phyloP scores from a whole-genome alignment of 805 yeast genomes.

The Suhomyces prunicola region DNA sequence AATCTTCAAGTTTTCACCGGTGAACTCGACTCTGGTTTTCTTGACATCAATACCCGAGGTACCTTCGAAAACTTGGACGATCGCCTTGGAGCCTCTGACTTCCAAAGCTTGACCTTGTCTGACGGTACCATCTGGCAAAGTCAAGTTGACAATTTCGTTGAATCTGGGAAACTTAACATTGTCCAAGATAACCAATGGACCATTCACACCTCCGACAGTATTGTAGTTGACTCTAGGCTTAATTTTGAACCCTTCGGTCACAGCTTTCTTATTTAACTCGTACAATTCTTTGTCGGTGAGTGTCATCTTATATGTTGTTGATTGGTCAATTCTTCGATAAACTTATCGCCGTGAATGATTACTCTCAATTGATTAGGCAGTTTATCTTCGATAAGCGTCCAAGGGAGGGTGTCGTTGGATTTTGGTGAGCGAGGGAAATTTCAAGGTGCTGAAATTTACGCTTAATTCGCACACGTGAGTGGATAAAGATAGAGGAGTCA shows the following conservation, averaged over 20 bases:
- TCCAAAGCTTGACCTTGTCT: slow-evolving; percentile 99
- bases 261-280: slow-evolving; percentile 89
- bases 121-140: slow-evolving; percentile 90
- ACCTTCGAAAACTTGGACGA: slow-evolving; percentile 99
- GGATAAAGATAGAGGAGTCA: background rate
- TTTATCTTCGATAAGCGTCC: slow-evolving; percentile 2
- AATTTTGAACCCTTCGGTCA: slow-evolving; percentile 83
- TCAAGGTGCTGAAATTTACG: slow-evolving; percentile 2
- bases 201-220: slow-evolving; percentile 98
- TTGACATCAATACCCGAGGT: slow-evolving; percentile 98
- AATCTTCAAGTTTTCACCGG: slow-evolving; percentile 89
- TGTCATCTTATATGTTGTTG: slow-evolving; percentile 19
- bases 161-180: slow-evolving; percentile 59
- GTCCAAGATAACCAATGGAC: slow-evolving; percentile 81
- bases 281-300: slow-evolving; percentile 44
- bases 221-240: slow-evolving; percentile 90
- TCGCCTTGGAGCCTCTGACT: slow-evolving; percentile 94
- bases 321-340: slow-evolving; percentile 4
- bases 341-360: background rate
- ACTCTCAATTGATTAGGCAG: background rate
- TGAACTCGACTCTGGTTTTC: slow-evolving; percentile 95
- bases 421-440: background rate
- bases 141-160: slow-evolving; percentile 94
- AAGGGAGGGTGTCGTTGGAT: slow-evolving; percentile 1
- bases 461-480: background rate